A percentile compares a stretch with the other conserved stretches of the same genome.
phyloP scores from a whole-genome alignment of 2,329 filamentous ascomycete genomes.

The Neonectria neomacrospora region DNA sequence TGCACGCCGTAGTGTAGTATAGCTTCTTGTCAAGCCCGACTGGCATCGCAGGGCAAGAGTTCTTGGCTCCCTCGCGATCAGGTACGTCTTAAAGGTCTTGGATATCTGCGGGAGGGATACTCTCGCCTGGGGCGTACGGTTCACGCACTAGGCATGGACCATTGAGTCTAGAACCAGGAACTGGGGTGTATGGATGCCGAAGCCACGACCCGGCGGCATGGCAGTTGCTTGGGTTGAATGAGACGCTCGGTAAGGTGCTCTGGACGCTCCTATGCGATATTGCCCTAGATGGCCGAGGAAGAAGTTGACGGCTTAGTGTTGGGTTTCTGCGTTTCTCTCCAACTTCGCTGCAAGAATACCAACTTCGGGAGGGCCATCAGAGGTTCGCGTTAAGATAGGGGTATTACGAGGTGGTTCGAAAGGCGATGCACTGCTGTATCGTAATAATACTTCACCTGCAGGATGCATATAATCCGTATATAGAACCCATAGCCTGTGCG shows the following conservation, averaged over 20 bases:
- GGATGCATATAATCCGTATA: background rate
- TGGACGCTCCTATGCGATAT: background rate
- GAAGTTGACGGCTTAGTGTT: background rate
- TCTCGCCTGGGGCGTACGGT: background rate
- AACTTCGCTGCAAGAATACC: background rate
- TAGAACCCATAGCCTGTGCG: background rate
- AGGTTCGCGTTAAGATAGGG: background rate
- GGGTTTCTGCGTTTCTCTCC: background rate
- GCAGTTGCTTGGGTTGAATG: background rate
- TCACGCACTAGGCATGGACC: background rate
- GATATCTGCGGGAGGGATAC: background rate
- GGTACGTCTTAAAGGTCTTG: background rate
- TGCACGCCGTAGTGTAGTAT: background rate
- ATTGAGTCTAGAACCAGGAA: slow-evolving; percentile 1
- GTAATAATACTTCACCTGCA: background rate
- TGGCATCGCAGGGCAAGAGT: background rate
- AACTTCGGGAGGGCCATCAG: background rate
- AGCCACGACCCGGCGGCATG: background rate
- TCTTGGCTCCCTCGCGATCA: background rate
- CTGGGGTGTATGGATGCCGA: background rate
- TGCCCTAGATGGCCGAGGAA: background rate
- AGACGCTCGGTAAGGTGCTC: slow-evolving; percentile 3
- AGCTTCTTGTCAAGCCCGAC: background rate
- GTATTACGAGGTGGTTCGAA: background rate
- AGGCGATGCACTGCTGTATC: slow-evolving; percentile 1